phyloP scores from a whole-genome alignment of 2,329 filamentous ascomycete genomes.

The Chaetomiaceae sp. region DNA sequence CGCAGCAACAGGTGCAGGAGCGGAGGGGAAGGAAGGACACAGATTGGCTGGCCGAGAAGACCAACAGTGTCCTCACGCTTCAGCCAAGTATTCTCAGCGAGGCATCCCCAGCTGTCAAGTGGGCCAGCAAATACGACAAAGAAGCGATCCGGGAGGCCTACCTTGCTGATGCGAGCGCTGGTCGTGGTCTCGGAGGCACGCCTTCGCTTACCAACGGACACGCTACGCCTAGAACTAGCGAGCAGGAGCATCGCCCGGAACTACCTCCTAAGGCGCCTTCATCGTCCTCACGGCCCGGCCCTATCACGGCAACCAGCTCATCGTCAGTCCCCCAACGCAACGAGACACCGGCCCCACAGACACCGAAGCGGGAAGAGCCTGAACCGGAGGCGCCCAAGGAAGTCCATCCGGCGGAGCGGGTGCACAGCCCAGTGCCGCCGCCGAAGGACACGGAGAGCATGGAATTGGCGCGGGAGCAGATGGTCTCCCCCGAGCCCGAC shows the following conservation, averaged over 20 bases:
- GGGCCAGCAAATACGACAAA: constrained; percentile 94
- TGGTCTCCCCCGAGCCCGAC: constrained; percentile 39
- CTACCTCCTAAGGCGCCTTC: constrained; percentile 41
- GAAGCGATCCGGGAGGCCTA: constrained; percentile 82
- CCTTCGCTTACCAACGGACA: constrained; percentile 41
- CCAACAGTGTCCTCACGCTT: constrained; percentile 82
- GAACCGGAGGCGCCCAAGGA: constrained; percentile 34
- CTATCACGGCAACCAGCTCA: constrained; percentile 27
- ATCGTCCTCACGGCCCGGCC: constrained; percentile 25
- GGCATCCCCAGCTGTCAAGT: constrained; percentile 91
- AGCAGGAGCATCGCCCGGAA: constrained; percentile 35
- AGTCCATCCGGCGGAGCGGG: constrained; percentile 36
- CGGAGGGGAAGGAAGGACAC: constrained; percentile 54
- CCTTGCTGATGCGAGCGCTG: constrained; percentile 66
- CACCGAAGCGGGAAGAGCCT: constrained; percentile 35
- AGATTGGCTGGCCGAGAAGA: constrained; percentile 63
- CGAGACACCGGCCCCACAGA: constrained; percentile 26
- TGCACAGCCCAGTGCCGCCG: constrained; percentile 37
- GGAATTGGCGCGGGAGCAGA: constrained; percentile 36
- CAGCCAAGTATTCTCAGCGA: constrained; percentile 81
- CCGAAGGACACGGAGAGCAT: constrained; percentile 35
- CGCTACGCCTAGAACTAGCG: constrained; percentile 31
- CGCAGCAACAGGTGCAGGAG: constrained; percentile 33
- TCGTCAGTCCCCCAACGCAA: constrained; percentile 12
- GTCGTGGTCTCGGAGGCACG: constrained; percentile 56